Base-by-base conservation (phyloP, 2,329 filamentous ascomycete species). In the Meredithiella fracta region DNA sequence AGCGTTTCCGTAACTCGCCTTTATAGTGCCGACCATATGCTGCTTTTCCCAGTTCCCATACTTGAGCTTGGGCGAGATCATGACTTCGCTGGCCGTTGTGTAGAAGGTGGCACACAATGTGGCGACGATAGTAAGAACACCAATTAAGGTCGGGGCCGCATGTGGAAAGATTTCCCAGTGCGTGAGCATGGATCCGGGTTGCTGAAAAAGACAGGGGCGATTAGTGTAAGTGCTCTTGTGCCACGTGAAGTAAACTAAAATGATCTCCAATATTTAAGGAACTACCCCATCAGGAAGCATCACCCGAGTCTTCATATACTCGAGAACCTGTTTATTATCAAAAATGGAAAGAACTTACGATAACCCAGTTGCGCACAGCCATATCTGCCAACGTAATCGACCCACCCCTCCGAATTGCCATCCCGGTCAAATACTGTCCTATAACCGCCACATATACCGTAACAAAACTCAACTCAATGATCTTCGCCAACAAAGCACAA, bases 331-430 rank as follows among this genome's bases (percentile, higher is more conserved):
- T 5, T n/a, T 4, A 42, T 4, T 15, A n/a, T 4, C 4, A 7
- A 42, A 42, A 42, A 51, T 11, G 47, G 25, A 37, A 69, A 67
- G 9, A n/a, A 55, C 55, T 56, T 47, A 56, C 55, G 50, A 82
- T 77, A 20, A 83, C 76, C 86, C 85, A 91, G 47, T 76, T 76
- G 50, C 85, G 75, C 83, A 91, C 88, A 15, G 77, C 82, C 70
- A 90, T 78, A 63, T 91, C 85, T 0, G 86, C 82, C 15, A 91
- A 73, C 0, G 80, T 86, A 58, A 90, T 76, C 1, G 86, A 86
- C 2, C 71, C 69, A 0, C 79, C 76, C 7, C 73, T 70, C 55
- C 73, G 76, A 23, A 75, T 73, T 0, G 85, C 82, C 55, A 83
- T 71, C 20, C 83, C 74, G n/a, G 79, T 87, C 15, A 91, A 68